Evolutionary conservation across 768 basidiomycete genomes (phyloP).

Genomic region (Aureoboletus auriporus): DNA sequence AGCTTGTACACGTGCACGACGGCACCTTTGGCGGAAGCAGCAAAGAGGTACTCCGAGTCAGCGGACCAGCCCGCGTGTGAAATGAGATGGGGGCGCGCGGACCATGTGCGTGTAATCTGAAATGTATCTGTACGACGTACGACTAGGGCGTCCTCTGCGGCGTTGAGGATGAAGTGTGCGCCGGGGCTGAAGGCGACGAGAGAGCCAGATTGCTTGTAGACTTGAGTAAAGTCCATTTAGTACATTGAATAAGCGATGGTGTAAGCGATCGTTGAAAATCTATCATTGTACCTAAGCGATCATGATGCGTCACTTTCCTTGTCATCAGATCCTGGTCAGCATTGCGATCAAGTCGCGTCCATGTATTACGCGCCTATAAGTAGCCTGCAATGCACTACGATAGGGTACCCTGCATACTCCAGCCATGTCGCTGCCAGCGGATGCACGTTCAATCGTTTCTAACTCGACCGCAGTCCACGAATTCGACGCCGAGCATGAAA

Average conservation of each 20-base stretch:
- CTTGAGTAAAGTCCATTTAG: constrained; percentile 81
- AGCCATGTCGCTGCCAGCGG: constrained; percentile 11
- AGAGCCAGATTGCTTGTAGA: constrained; percentile 69
- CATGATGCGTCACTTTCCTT: too few relatives aligned
- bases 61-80: constrained; percentile 82
- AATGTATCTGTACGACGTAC: constrained; percentile 82
- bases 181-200: constrained; percentile 84
- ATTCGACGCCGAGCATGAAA: constrained; percentile 12
- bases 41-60: constrained; percentile 84
- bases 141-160: constrained; percentile 73
- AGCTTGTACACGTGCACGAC: constrained; percentile 76
- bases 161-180: constrained; percentile 80
- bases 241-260: too few relatives aligned
- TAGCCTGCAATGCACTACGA: background rate
- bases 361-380: constrained; percentile 7
- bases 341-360: constrained; percentile 6
- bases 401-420: background rate
- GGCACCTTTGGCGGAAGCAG: constrained; percentile 68
- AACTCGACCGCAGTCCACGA: constrained; percentile 8
- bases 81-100: constrained; percentile 54
- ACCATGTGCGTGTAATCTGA: constrained; percentile 79
- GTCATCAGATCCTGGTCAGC: constrained; percentile 17
- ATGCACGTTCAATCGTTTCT: constrained; percentile 15
- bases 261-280: too few relatives aligned
- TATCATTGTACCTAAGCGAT: too few relatives aligned